A percentile compares a stretch with the other conserved stretches of the same genome.
These are phyloP conservation scores for Telopea speciosissima DNA, from an alignment of 177 flowering plant genomes.

Conservation along the genomic window DNA sequence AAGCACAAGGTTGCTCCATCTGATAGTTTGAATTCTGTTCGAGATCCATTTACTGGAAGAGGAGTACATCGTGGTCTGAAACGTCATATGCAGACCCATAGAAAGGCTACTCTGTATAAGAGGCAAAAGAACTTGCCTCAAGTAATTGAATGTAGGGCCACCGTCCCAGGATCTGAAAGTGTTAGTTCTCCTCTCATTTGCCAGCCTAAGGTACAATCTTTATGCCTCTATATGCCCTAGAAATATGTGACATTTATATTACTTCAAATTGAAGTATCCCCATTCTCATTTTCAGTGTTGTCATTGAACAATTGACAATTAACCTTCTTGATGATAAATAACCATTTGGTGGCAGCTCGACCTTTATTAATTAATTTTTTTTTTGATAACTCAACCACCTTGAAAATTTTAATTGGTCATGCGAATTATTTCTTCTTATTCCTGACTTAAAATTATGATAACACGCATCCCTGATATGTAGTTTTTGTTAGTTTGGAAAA, in stretches of 20 bases:
- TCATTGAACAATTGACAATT: background rate
- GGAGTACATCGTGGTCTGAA: constrained; percentile 12
- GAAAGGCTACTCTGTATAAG: constrained; percentile 9
- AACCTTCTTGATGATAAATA: background rate
- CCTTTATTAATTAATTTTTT: background rate
- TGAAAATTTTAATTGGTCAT: background rate
- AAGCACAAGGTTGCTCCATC: background rate
- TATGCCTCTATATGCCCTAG: constrained; percentile 9
- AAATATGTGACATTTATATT: background rate
- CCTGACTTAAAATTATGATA: background rate
- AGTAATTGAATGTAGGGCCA: constrained; percentile 11
- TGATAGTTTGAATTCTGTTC: background rate
- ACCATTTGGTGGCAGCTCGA: background rate
- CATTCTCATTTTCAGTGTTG: background rate
- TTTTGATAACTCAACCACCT: background rate
- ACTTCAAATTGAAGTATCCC: background rate
- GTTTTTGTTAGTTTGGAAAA: background rate
- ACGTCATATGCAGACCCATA: background rate
- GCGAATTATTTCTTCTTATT: background rate
- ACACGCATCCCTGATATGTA: background rate
- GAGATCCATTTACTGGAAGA: constrained; percentile 12
- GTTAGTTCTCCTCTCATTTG: background rate
- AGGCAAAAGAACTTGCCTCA: constrained; percentile 9
- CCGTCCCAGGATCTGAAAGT: constrained; percentile 7
- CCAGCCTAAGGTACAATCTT: constrained; percentile 14